Evolutionary conservation across 805 yeast species (phyloP), one percentile per base, ranked within the genome.

Genomic region (Ogataea paraovalis): DNA sequence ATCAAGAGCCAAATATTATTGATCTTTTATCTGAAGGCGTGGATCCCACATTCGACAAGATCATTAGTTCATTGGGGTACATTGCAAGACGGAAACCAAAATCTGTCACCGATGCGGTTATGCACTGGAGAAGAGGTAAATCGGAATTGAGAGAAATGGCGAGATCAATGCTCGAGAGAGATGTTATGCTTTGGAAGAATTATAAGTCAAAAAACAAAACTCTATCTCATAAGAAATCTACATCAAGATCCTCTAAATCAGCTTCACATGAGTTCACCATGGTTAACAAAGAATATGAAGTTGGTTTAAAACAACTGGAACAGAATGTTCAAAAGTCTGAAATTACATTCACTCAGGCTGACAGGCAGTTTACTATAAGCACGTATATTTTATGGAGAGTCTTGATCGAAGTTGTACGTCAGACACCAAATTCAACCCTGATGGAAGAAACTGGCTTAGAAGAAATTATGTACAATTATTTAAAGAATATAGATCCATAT

Each of bases 51-150:
- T 92, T 94, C 62, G 99, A 94, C 66, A 80, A 86, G 58, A 87
- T 90, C 44, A 79, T 95, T 19, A 80, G 81, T 14, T 86, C 97
- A 0, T 69, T 94, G 46, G 99, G 99, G 8, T 87, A 87, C 62
- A 87, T 94, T 34, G 95, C 99, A 1, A 76, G 89, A 47, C 75
- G 84, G 22, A 87, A 89, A 55, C 97, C 98, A 0, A 91, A 89
- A 60, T 96, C 97, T 0, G 97, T 94, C 1, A 90, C 95, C 30
- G 99, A 94, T 65, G 89, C 96, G 6, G 96, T 94, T 50, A 91
- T 94, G 98, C 91, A 87, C 62, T 94, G 99, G 99, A 77, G 98
- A 50, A 88, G 92, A 63, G 81, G 92, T 2, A 94, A 94, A 65
- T 83, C 95, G 13, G 98, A 92, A 57, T 83, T 86, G 3, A 88